These are phyloP conservation scores for Eimeria maxima DNA, from an alignment of 169 alveolate species.

Conservation along the genomic window DNA sequence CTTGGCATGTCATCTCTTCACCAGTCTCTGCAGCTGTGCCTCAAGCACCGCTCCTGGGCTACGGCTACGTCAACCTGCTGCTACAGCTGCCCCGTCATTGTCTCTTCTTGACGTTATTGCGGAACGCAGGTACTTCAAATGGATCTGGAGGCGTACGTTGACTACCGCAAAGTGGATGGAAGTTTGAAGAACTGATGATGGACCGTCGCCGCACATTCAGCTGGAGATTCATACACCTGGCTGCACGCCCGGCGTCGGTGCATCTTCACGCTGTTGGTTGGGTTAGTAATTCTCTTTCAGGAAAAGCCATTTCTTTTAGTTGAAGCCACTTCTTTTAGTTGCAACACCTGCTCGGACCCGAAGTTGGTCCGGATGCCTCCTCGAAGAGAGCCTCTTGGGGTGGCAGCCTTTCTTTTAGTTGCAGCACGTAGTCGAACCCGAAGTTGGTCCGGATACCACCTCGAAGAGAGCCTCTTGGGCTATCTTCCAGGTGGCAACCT, in stretches of 20 bases:
- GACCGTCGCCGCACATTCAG: not conserved
- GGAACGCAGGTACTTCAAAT: slow-evolving; percentile 55
- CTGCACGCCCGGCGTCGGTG: not conserved
- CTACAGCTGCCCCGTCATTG: not conserved
- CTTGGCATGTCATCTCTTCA: not conserved
- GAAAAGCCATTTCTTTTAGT: not conserved
- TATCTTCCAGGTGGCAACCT: not conserved
- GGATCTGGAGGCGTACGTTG: slow-evolving; percentile 60
- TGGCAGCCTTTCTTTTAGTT: slow-evolving; percentile 28
- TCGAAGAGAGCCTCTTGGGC: not conserved
- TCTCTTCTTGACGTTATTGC: not conserved
- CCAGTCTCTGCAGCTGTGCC: slow-evolving; percentile 1
- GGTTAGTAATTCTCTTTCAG: not conserved
- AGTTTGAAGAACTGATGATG: slow-evolving; percentile 17
- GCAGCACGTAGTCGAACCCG: not conserved
- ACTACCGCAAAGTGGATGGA: slow-evolving; percentile 51
- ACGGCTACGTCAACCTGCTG: not conserved
- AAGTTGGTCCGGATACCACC: not conserved
- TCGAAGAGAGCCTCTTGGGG: not conserved
- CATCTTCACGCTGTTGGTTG: not conserved
- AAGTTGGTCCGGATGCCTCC: not conserved
- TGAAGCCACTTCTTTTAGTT: slow-evolving; percentile 4
- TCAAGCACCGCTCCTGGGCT: not conserved
- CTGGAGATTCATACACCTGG: not conserved
- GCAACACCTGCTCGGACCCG: not conserved